A percentile compares a stretch with the other conserved stretches of the same genome.
Evolutionary conservation across 805 yeast genomes (phyloP).

Genomic region (Clavispora vitiphila): DNA sequence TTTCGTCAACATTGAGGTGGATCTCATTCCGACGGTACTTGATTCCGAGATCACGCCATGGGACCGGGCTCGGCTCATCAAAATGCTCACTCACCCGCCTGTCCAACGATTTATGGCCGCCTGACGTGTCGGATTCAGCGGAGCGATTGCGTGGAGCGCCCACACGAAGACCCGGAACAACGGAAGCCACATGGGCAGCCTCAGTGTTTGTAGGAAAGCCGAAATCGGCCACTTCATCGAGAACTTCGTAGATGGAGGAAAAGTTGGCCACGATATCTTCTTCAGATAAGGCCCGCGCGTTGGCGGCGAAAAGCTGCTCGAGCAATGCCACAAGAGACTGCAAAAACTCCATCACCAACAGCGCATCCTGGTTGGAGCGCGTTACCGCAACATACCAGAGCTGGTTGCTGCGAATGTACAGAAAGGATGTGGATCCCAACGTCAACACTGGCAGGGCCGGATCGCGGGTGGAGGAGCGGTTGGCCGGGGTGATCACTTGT

Average conservation of each 20-base stretch:
- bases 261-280: conserved; percentile 60
- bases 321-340: conserved; percentile 56
- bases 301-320: conserved; percentile 21
- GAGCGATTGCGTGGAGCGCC: conserved; percentile 33
- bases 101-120: conserved; percentile 1
- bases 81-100: not conserved
- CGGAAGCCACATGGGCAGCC: conserved; percentile 12
- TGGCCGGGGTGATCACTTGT: conserved; percentile 69
- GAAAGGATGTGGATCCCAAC: conserved; percentile 86
- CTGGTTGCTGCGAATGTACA: conserved; percentile 59
- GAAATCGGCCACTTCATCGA: conserved; percentile 72
- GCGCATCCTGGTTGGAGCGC: conserved; percentile 82
- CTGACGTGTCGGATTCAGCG: conserved; percentile 10
- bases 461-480: conserved; percentile 18
- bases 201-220: conserved; percentile 76
- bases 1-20: conserved; percentile 69
- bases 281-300: conserved; percentile 18
- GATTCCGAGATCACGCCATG: conserved; percentile 71
- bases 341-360: conserved; percentile 73
- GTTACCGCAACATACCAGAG: conserved; percentile 88
- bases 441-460: conserved; percentile 53
- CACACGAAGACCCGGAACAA: conserved; percentile 12
- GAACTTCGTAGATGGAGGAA: conserved; percentile 62
- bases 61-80: conserved; percentile 23
- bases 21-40: conserved; percentile 81